These are phyloP conservation scores for Calonectria fujianensis DNA, from an alignment of 2,329 filamentous ascomycete species.

Conservation along the genomic window DNA sequence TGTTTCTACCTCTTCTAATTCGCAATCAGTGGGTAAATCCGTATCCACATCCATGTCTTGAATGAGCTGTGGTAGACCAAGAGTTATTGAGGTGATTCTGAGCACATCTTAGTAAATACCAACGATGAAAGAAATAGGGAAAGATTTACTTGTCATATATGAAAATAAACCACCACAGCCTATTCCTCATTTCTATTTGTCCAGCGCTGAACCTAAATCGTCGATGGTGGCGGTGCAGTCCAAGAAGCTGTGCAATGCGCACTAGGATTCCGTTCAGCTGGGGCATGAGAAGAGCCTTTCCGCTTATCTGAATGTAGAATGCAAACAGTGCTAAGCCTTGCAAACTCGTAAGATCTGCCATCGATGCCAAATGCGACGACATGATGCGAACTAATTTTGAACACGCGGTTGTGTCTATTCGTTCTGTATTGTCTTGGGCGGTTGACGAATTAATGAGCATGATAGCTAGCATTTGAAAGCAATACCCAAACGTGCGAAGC, in stretches of 20 bases:
- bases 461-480: not conserved
- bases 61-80: not conserved
- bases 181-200: slow-evolving; percentile 19
- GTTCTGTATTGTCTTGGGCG: not conserved
- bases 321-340: not conserved
- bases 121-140: not conserved
- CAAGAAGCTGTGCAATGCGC: slow-evolving; percentile 4
- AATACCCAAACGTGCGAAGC: not conserved
- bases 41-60: slow-evolving; percentile 7
- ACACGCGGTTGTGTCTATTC: not conserved
- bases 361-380: not conserved
- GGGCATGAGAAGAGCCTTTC: slow-evolving; percentile 11
- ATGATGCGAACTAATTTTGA: not conserved
- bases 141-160: slow-evolving; percentile 5
- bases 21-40: not conserved
- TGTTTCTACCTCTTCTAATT: slow-evolving; percentile 14
- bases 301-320: slow-evolving; percentile 12
- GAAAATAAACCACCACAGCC: slow-evolving; percentile 19
- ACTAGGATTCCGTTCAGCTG: slow-evolving; percentile 6
- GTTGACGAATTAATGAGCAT: slow-evolving; percentile 1
- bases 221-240: not conserved
- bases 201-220: slow-evolving; percentile 18
- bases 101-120: not conserved
- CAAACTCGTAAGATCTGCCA: not conserved
- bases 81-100: slow-evolving; percentile 12